phyloP scores from a whole-genome alignment of 768 basidiomycete genomes.

The Mycena pura region DNA sequence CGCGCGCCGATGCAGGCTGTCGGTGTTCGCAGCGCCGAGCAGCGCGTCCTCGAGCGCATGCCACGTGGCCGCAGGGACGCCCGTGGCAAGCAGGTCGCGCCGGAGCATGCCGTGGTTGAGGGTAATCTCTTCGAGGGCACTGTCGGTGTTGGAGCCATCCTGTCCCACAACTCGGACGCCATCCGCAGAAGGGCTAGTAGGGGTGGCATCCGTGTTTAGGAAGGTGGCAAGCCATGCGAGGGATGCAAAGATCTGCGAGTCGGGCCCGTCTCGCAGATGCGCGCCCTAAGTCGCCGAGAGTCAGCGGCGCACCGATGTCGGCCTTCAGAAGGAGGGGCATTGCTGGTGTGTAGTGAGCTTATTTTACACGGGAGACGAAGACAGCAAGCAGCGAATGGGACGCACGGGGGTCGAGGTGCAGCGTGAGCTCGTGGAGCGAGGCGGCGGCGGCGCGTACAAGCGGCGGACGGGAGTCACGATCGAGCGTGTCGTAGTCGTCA shows the following conservation, averaged over 20 bases:
- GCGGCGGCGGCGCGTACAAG: slow-evolving; percentile 5
- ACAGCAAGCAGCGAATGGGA: background rate
- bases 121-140: slow-evolving; percentile 6
- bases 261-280: slow-evolving; percentile 15
- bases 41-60: slow-evolving; percentile 7
- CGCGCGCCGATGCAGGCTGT: no score
- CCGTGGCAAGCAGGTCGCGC: slow-evolving; percentile 9
- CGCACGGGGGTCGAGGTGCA: slow-evolving; percentile 24
- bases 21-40: background rate
- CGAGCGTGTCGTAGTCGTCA: slow-evolving; percentile 10
- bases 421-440: slow-evolving; percentile 2
- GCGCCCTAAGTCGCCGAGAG: slow-evolving; percentile 11
- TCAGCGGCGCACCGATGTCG: background rate
- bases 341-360: background rate
- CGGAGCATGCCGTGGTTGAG: slow-evolving; percentile 19
- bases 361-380: background rate
- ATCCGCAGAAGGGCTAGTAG: background rate
- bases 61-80: slow-evolving; percentile 13
- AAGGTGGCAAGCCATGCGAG: slow-evolving; percentile 11
- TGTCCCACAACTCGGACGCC: no score
- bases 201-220: background rate
- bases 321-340: background rate
- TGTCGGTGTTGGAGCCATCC: no score
- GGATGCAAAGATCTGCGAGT: slow-evolving; percentile 5
- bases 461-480: background rate